A percentile compares a stretch with the other conserved stretches of the same genome.
Conservation (phyloP, 495 filamentous ascomycete species). For the Cudoniella acicularis region DNA sequence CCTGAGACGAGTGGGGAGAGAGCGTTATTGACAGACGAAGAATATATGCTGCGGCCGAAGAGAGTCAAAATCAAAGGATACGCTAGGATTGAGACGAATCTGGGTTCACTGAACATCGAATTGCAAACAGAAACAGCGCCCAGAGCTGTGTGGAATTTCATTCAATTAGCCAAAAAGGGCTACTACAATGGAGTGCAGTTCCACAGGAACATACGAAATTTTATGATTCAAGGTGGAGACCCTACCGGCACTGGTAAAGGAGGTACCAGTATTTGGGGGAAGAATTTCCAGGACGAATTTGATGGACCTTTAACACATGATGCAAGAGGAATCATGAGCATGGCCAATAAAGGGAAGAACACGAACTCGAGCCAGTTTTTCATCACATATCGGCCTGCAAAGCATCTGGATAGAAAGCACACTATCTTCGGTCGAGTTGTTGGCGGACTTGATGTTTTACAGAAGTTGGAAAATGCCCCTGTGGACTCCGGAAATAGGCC, state of each 20-base stretch:
- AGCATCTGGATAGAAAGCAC: conserved; percentile 90
- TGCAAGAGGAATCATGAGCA: conserved; percentile 72
- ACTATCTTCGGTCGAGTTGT: conserved; percentile 91
- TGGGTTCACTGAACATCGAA: conserved; percentile 82
- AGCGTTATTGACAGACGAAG: conserved; percentile 83
- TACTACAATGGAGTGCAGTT: conserved; percentile 83
- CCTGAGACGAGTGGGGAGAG: conserved; percentile 83
- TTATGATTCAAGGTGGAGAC: conserved; percentile 98
- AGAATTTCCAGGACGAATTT: conserved; percentile 88
- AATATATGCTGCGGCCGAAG: conserved; percentile 89
- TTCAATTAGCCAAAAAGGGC: conserved; percentile 79
- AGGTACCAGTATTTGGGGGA: conserved; percentile 84
- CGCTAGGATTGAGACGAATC: conserved; percentile 78
- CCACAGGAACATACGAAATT: conserved; percentile 89
- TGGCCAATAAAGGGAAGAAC: conserved; percentile 98
- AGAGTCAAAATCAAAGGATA: conserved; percentile 88
- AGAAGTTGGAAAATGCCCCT: conserved; percentile 66
- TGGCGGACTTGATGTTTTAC: conserved; percentile 69
- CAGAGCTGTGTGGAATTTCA: conserved; percentile 94
- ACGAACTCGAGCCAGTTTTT: conserved; percentile 97
- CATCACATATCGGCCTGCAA: conserved; percentile 76
- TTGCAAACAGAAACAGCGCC: conserved; percentile 89
- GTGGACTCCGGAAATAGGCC: conserved; percentile 68
- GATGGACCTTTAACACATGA: conserved; percentile 84
- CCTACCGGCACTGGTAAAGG: conserved; percentile 86